These are phyloP conservation scores for Hemisphaericaspora xylofermentans DNA, from an alignment of 1,139 yeast species.

Conservation along the genomic window DNA sequence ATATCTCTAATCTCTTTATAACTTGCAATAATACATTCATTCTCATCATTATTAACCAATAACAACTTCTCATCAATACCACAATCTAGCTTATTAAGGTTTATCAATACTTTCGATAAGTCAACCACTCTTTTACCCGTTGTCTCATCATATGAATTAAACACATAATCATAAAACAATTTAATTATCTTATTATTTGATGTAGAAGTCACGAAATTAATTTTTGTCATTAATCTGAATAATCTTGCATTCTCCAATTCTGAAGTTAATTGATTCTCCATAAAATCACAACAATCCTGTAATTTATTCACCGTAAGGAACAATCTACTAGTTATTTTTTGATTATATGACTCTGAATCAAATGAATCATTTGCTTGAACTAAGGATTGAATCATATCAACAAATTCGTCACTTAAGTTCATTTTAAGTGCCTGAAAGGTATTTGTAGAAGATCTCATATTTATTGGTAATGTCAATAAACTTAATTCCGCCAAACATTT, in stretches of 20 bases:
- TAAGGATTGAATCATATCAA: slow-evolving; percentile 19
- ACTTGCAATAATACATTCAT: slow-evolving; percentile 74
- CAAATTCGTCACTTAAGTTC: slow-evolving; percentile 24
- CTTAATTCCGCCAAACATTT: slow-evolving; percentile 57
- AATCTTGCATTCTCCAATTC: slow-evolving; percentile 90
- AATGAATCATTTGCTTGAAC: slow-evolving; percentile 13
- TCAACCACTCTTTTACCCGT: slow-evolving; percentile 75
- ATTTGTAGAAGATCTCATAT: slow-evolving; percentile 17
- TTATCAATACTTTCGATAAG: slow-evolving; percentile 74
- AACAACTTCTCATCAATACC: slow-evolving; percentile 84
- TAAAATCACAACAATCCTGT: slow-evolving; percentile 57
- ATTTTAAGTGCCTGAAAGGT: slow-evolving; percentile 14
- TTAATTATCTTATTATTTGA: slow-evolving; percentile 68
- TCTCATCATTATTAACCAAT: slow-evolving; percentile 80
- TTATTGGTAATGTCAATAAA: slow-evolving; percentile 37
- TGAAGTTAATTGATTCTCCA: slow-evolving; percentile 63
- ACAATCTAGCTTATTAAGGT: slow-evolving; percentile 86
- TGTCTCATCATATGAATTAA: slow-evolving; percentile 75
- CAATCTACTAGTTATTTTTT: slow-evolving; percentile 37
- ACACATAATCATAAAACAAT: slow-evolving; percentile 80
- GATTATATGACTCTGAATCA: slow-evolving; percentile 30
- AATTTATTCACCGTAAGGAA: slow-evolving; percentile 52
- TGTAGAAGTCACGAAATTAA: slow-evolving; percentile 71
- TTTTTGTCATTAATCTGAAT: slow-evolving; percentile 76
- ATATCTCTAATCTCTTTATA: slow-evolving; percentile 77